Percentiles rank a stretch among this genome's conserved stretches.
These are phyloP conservation scores for Glaciozyma martinii DNA, from an alignment of 768 basidiomycete species.

Conservation along the genomic window DNA sequence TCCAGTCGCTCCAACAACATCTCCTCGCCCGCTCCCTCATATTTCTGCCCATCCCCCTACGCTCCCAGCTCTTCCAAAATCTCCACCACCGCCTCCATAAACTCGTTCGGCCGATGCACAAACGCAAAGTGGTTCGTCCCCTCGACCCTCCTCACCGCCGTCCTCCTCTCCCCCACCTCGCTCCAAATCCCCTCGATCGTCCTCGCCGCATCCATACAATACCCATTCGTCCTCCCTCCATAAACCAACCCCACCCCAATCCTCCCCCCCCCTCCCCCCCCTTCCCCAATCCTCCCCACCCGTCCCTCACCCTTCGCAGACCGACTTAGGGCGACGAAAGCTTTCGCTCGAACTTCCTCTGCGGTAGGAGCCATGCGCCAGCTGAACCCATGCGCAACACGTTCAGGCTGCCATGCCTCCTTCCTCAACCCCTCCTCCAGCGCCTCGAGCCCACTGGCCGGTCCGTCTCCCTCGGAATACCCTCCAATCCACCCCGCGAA, in stretches of 20 bases:
- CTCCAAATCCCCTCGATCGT: conserved; percentile 9
- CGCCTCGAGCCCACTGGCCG: neutral
- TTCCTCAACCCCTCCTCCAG: conserved; percentile 1
- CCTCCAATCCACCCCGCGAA: conserved; percentile 21
- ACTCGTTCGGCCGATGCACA: conserved; percentile 20
- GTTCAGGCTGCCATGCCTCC: conserved; percentile 12
- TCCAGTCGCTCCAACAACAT: too few species aligned
- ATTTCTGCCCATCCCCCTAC: too few species aligned
- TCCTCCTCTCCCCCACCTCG: neutral
- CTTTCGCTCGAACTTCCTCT: neutral
- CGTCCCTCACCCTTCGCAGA: neutral
- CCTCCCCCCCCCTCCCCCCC: too few species aligned
- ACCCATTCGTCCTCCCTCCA: conserved; percentile 18
- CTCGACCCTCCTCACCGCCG: conserved; percentile 1
- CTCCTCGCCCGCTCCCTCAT: too few species aligned
- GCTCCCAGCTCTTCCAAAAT: conserved; percentile 1
- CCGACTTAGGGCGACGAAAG: neutral
- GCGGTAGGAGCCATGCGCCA: conserved; percentile 13
- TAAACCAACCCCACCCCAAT: conserved; percentile 11
- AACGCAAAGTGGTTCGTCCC: conserved; percentile 25
- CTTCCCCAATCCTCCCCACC: neutral
- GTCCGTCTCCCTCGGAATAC: neutral
- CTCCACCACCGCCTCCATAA: neutral
- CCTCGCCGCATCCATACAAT: conserved; percentile 19
- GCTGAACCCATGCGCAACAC: conserved; percentile 17